phyloP scores from a whole-genome alignment of 768 basidiomycete genomes.

The Wakefieldia striispora region DNA sequence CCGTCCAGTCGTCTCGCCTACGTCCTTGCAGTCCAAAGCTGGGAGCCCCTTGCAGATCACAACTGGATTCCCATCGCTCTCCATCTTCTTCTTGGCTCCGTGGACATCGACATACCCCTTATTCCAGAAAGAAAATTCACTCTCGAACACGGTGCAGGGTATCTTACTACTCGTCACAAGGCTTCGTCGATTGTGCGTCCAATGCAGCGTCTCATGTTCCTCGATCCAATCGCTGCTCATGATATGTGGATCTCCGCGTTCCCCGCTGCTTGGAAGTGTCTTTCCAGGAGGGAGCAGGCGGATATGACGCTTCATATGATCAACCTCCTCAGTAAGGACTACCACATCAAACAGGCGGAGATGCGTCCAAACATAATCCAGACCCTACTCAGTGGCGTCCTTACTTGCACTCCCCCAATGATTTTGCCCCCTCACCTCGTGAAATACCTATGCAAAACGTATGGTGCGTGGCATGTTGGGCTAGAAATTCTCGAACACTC shows the following conservation, averaged over 20 bases:
- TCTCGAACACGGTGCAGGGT: constrained; percentile 32
- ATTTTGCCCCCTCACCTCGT: constrained; percentile 90
- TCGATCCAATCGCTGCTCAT: constrained; percentile 76
- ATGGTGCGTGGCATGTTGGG: constrained; percentile 91
- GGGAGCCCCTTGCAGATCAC: constrained; percentile 89
- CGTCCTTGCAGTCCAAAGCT: constrained; percentile 89
- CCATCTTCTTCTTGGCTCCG: constrained; percentile 82
- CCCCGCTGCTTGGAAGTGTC: constrained; percentile 79
- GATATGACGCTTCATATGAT: constrained; percentile 90
- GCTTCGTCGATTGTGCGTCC: constrained; percentile 62
- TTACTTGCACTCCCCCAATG: constrained; percentile 85
- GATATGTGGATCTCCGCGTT: constrained; percentile 88
- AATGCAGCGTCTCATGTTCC: constrained; percentile 77
- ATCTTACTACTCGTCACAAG: constrained; percentile 44
- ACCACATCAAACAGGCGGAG: constrained; percentile 86
- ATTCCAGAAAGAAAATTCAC: constrained; percentile 42
- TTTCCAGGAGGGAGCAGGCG: constrained; percentile 82
- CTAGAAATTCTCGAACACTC: constrained; percentile 82
- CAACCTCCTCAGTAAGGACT: constrained; percentile 87
- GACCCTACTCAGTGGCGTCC: constrained; percentile 80
- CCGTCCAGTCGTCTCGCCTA: constrained; percentile 82
- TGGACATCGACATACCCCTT: constrained; percentile 43
- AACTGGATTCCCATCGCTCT: constrained; percentile 95
- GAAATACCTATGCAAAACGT: constrained; percentile 95
- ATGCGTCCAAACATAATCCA: constrained; percentile 90